Conservation (phyloP, 805 yeast genomes). For the Metschnikowia santaceciliae region DNA sequence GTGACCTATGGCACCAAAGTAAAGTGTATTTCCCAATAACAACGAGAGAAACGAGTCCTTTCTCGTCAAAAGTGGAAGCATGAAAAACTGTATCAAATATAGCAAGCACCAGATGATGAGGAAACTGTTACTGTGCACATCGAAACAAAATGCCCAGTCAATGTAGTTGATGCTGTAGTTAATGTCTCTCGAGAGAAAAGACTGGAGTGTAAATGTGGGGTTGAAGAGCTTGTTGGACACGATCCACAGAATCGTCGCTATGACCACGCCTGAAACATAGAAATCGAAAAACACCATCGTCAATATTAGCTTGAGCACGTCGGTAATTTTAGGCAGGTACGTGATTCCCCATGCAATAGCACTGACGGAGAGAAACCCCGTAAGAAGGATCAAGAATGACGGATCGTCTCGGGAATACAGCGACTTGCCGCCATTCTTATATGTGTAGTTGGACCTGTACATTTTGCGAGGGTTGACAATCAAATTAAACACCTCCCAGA, state of each 20-base stretch:
- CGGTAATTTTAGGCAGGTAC: constrained; percentile 59
- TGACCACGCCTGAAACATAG: constrained; percentile 59
- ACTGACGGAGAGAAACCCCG: constrained; percentile 61
- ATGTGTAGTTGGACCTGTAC: constrained; percentile 69
- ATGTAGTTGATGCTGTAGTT: constrained; percentile 36
- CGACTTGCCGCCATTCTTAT: constrained; percentile 61
- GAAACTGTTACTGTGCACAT: constrained; percentile 75
- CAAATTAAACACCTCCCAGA: constrained; percentile 82
- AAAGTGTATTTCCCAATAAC: constrained; percentile 71
- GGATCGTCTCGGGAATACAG: constrained; percentile 93
- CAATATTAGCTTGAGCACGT: constrained; percentile 61
- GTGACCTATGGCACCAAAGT: constrained; percentile 68
- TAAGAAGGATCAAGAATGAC: constrained; percentile 69
- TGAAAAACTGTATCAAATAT: constrained; percentile 15
- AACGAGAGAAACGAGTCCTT: constrained; percentile 61
- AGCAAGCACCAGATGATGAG: constrained; percentile 45
- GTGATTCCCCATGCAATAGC: constrained; percentile 91
- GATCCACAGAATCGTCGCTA: constrained; percentile 73
- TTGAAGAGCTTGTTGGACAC: constrained; percentile 63
- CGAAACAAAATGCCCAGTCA: constrained; percentile 95
- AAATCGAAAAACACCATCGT: constrained; percentile 88
- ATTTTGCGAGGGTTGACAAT: constrained; percentile 76
- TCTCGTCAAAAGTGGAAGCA: constrained; percentile 62
- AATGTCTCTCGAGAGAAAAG: constrained; percentile 11
- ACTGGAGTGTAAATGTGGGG: constrained; percentile 12